Evolutionary conservation across 768 basidiomycete genomes (phyloP).

Genomic region (Auriscalpium orientale): DNA sequence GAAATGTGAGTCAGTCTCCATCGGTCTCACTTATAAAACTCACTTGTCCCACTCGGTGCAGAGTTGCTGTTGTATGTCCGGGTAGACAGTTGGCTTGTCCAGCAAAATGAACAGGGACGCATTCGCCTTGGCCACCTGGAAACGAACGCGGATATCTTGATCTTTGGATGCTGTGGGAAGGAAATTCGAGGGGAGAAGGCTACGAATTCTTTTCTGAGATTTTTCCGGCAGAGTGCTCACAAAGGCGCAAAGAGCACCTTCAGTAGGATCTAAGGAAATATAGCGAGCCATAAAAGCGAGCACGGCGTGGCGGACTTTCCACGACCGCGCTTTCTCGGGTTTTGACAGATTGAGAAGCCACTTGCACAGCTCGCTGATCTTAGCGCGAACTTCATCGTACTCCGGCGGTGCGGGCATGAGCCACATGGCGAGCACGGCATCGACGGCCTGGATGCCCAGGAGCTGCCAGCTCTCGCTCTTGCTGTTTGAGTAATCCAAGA

Average conservation of each 20-base stretch:
- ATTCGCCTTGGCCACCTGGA: slow-evolving; percentile 58
- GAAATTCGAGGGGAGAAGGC: slow-evolving; percentile 31
- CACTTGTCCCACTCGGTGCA: slow-evolving; percentile 43
- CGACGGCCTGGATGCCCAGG: slow-evolving; percentile 53
- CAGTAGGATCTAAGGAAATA: slow-evolving; percentile 47
- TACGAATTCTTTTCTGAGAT: background rate
- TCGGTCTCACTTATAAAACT: slow-evolving; percentile 18
- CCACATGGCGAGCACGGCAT: slow-evolving; percentile 61
- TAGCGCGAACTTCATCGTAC: slow-evolving; percentile 27
- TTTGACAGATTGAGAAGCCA: slow-evolving; percentile 45
- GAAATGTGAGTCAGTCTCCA: background rate
- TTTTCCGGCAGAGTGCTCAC: background rate
- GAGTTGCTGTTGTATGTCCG: slow-evolving; percentile 36
- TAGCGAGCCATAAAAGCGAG: slow-evolving; percentile 61
- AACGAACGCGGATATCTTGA: slow-evolving; percentile 76
- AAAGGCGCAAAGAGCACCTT: slow-evolving; percentile 41
- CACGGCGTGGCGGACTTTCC: slow-evolving; percentile 61
- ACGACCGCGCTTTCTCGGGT: slow-evolving; percentile 41
- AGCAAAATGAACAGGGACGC: slow-evolving; percentile 43
- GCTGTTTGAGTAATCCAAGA: slow-evolving; percentile 46
- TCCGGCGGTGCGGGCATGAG: slow-evolving; percentile 20
- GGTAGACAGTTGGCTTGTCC: slow-evolving; percentile 26
- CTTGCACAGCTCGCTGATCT: slow-evolving; percentile 40
- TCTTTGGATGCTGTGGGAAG: slow-evolving; percentile 55
- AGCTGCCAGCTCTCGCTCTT: slow-evolving; percentile 46